Conservation (phyloP, 23 red algal genomes). For the Agarophyton chilense region DNA sequence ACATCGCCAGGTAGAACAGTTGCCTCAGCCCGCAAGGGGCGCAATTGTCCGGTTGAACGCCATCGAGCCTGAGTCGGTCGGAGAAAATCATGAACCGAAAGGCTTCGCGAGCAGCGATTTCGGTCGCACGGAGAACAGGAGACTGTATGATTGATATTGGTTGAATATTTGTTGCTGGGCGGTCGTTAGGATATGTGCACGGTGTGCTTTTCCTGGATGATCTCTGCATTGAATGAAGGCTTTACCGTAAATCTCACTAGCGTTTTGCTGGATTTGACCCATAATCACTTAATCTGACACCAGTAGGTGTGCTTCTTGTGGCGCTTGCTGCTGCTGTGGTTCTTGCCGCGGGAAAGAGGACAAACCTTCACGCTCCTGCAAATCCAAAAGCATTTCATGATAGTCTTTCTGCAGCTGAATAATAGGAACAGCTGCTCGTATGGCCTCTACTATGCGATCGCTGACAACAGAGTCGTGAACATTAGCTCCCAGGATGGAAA, state of each 20-base stretch:
- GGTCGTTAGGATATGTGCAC: slow-evolving; percentile 44
- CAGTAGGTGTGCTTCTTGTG: neutral
- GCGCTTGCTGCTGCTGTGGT: neutral
- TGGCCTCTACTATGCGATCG: slow-evolving; percentile 20
- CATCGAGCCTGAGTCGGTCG: slow-evolving; percentile 64
- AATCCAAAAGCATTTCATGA: neutral
- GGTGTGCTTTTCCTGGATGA: slow-evolving; percentile 59
- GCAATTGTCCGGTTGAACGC: slow-evolving; percentile 59
- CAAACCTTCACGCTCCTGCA: slow-evolving; percentile 23
- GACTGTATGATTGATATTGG: neutral
- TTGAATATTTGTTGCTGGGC: slow-evolving; percentile 34
- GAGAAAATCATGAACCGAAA: slow-evolving; percentile 41
- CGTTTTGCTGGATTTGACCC: neutral
- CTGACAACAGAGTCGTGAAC: slow-evolving; percentile 2
- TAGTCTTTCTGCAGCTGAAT: slow-evolving; percentile 34
- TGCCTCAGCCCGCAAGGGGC: slow-evolving; percentile 64
- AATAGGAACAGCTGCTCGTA: slow-evolving; percentile 9
- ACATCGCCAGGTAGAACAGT: slow-evolving; percentile 70
- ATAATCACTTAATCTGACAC: neutral
- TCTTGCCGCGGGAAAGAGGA: slow-evolving; percentile 42
- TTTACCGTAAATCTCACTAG: slow-evolving; percentile 1
- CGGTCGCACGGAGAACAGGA: neutral
- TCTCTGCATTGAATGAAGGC: slow-evolving; percentile 45
- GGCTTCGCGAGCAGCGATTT: slow-evolving; percentile 30
- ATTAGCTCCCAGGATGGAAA: slow-evolving; percentile 8